Base-by-base conservation (phyloP, 257 asterid genomes). In the Solanum etuberosum region DNA sequence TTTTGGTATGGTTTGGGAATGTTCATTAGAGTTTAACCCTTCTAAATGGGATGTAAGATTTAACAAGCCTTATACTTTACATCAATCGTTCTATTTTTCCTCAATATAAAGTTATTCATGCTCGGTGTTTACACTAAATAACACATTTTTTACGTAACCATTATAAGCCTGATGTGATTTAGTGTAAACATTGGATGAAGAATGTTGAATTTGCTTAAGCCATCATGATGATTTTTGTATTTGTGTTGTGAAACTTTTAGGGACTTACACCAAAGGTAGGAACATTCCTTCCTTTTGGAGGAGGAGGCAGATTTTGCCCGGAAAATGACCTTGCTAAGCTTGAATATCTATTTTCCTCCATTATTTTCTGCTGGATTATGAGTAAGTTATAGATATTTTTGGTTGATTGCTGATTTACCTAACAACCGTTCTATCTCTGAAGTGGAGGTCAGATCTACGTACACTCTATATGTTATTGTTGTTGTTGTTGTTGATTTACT, bases 251-350 rank as follows among this genome's bases (percentile, higher is more conserved):
- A 77, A n/a, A 23, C 9, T 31, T 71, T 67, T 63, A 95, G 99
- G 96, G 91, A 18, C 83, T 93, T 54, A 91, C 91, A 37, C 95
- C 96, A 1, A 95, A 91, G 90, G 98, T 98, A 2, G 98, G 98
- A 37, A 90, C 91, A 18, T 95, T 93, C 87, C 93, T 96, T 48
- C 99, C 98, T 23, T 96, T 96, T 25, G 99, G 99, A 23, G 98
- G 88, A 23, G 98, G 98, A 86, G 90, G 94, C 90, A 93, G 99
- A 90, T 27, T 95, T 87, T 96, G 99, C 93, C 98, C 99, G 0
- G 98, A 98, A 91, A 96, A 95, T 59, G 98, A 96, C 85, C 95
- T 96, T 7, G 99, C 99, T 90, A 96, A 93, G 94, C 93, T 95
- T 21, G 99, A 96, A 93, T 95, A 23, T 81, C 95, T 4, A 92